Percentiles rank a stretch among this genome's conserved stretches.
These are phyloP conservation scores for Bryoerythrophyllum caledonicum DNA, from an alignment of 225 moss, liverwort and hornwort species.

Conservation along the genomic window DNA sequence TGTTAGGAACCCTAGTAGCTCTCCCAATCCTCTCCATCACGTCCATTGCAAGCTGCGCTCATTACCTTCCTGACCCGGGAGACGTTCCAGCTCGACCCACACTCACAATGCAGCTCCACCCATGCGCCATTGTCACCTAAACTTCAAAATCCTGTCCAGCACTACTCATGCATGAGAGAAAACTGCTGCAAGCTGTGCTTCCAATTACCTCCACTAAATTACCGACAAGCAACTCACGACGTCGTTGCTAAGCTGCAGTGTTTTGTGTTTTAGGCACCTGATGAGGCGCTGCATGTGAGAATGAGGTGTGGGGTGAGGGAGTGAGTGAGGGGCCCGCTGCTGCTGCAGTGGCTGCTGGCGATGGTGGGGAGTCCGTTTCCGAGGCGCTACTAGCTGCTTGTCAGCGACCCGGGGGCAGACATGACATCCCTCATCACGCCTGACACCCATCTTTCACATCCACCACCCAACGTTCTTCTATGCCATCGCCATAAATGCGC, in stretches of 20 bases:
- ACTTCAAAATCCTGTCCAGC: neutral
- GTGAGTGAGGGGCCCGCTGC: neutral
- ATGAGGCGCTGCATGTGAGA: constrained; percentile 11
- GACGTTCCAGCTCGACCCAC: neutral
- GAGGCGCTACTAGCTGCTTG: constrained; percentile 14
- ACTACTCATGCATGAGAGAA: neutral
- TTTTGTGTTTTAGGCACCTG: neutral
- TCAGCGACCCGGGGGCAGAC: constrained; percentile 20
- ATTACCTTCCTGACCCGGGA: neutral
- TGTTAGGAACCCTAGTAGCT: neutral
- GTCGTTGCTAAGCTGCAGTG: neutral
- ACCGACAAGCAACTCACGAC: neutral
- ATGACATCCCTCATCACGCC: constrained; percentile 10
- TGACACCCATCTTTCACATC: constrained; percentile 23
- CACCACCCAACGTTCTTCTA: constrained; percentile 25
- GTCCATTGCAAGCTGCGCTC: neutral
- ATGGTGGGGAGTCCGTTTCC: neutral
- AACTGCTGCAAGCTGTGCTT: neutral
- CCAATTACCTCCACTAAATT: no score
- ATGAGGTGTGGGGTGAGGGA: neutral
- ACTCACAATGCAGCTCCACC: neutral
- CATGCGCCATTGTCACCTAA: neutral
- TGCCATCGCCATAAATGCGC: neutral
- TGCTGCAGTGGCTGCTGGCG: neutral
- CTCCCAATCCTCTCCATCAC: neutral